A percentile compares a stretch with the other conserved stretches of the same genome.
Evolutionary conservation across 371 early-diverging fungal species (phyloP).

Genomic region (Mucor racemosus): DNA sequence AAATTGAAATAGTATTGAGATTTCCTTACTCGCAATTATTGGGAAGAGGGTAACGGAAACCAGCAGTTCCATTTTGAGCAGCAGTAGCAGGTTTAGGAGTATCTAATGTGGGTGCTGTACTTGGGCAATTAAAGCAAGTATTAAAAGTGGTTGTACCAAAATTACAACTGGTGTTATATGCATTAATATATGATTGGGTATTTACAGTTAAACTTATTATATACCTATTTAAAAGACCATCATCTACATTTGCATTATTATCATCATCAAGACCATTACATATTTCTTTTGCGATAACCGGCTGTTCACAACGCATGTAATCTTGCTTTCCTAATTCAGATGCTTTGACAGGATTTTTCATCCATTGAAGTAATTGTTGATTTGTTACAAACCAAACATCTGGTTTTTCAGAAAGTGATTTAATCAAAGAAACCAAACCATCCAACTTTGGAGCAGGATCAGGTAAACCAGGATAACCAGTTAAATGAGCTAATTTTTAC

Average conservation of each 20-base stretch:
- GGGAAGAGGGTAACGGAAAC: constrained; percentile 57
- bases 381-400: constrained; percentile 72
- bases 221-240: constrained; percentile 44
- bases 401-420: constrained; percentile 42
- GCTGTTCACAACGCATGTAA: constrained; percentile 63
- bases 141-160: constrained; percentile 58
- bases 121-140: constrained; percentile 73
- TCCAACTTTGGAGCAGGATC: constrained; percentile 42
- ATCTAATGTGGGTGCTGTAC: constrained; percentile 48
- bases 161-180: constrained; percentile 44
- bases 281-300: constrained; percentile 64
- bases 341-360: constrained; percentile 70
- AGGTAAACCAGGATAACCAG: constrained; percentile 40
- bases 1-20: background rate
- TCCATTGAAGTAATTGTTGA: constrained; percentile 65
- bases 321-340: constrained; percentile 56
- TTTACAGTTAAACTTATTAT: background rate
- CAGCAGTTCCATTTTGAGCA: constrained; percentile 49
- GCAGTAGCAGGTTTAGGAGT: constrained; percentile 58
- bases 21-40: constrained; percentile 62
- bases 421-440: constrained; percentile 48
- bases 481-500: constrained; percentile 47
- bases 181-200: background rate
- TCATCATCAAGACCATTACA: constrained; percentile 76
- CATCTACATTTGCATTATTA: constrained; percentile 51